Evolutionary conservation across 2,329 filamentous ascomycete species (phyloP), one percentile per base, ranked within the genome.

Genomic region (Lizonia empirigonia): DNA sequence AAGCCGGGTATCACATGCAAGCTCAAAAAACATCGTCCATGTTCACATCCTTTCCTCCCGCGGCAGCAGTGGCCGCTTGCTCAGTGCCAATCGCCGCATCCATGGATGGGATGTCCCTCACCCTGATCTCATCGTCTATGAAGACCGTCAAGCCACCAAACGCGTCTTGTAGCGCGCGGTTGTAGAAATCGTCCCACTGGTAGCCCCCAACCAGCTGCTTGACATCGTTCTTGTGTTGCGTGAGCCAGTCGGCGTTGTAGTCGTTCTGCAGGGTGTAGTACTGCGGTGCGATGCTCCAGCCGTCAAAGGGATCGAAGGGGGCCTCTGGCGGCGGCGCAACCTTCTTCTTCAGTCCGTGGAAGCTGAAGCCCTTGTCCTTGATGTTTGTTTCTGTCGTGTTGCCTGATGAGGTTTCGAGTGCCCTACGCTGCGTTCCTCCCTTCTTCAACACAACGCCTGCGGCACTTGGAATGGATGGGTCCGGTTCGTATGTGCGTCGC

Each of bases 81-180:
- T 59, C 56, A 8, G 68, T 76, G n/a, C 65, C 71, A 2, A 70
- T 59, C 2, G 56, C 58, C 4, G 61, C 63, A 7, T 64, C 65
- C 30, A 64, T 71, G 2, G 71, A 74, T 12, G 55, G 50, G 24
- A 68, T 74, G 38, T 76, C 73, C 20, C 65, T 70, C 38, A 77
- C 77, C 56, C 40, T 69, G 40, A 63, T 67, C 67, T 96, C 92
- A 36, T 97, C 91, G 27, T 84, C 87, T 33, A 99, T 79, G 63
- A 96, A 95, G 33, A 96, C 89, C 0, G 89, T 91, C 53, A 99
- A 73, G 0, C 95, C 94, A 0, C 90, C 85, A 74, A 97, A 97
- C 0, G 93, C 91, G 69, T 97, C 92, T 54, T 90, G 89, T 69
- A 99, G 77, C 19, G 90, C 87, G 19, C 92, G 81, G 7, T 85